A percentile compares a stretch with the other conserved stretches of the same genome.
Evolutionary conservation across 768 basidiomycete genomes (phyloP).

Genomic region (Boletus rubroflammeus): DNA sequence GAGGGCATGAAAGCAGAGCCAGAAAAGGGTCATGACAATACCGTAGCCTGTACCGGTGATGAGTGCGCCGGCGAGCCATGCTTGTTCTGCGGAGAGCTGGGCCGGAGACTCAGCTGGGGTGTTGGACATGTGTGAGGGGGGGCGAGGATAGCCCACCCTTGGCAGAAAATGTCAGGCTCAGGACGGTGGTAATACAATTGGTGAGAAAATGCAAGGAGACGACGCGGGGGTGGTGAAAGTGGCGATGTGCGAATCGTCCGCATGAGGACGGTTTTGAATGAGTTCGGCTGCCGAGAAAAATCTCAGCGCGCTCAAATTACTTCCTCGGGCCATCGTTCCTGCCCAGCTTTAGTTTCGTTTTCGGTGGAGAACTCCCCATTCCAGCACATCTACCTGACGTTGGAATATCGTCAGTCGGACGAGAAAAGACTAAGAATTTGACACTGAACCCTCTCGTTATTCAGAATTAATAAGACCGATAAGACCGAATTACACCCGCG

Average conservation of each 20-base stretch:
- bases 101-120: constrained; percentile 14
- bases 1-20: constrained; percentile 21
- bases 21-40: constrained; percentile 22
- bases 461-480: not conserved
- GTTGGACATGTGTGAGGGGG: constrained; percentile 14
- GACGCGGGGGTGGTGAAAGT: not conserved
- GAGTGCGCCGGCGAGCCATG: constrained; percentile 28
- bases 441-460: not conserved
- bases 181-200: not conserved
- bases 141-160: constrained; percentile 5
- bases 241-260: not conserved
- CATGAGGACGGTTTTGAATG: not conserved
- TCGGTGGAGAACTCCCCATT: not conserved
- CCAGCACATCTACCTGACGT: not conserved
- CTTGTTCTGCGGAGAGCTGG: constrained; percentile 23
- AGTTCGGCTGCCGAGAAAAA: not conserved
- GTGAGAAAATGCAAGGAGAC: too few species aligned
- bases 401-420: not conserved
- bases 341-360: not conserved
- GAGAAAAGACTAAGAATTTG: not conserved
- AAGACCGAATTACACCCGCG: not conserved
- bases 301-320: not conserved
- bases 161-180: not conserved
- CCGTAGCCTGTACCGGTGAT: constrained; percentile 28
- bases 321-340: not conserved